Evolutionary conservation across 164 flowering plant species (phyloP).

Genomic region (Brasenia schreberi): DNA sequence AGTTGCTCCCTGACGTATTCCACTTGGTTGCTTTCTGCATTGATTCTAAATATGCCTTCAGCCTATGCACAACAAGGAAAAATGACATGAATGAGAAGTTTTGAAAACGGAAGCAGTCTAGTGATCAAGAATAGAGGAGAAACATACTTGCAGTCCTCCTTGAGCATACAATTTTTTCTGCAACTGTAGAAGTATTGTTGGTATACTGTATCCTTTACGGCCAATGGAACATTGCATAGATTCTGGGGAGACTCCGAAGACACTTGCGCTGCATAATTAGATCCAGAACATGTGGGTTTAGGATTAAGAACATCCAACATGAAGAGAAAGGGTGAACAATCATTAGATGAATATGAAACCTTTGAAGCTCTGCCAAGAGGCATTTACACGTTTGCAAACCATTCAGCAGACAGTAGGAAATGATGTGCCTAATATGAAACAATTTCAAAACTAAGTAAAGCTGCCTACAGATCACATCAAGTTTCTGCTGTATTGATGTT

Average conservation of each 20-base stretch:
- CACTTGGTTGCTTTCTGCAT: conserved; percentile 59
- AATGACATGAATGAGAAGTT: not conserved
- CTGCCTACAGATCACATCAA: no score
- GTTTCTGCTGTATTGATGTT: no score
- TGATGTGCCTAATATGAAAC: no score
- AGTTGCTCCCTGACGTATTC: conserved; percentile 52
- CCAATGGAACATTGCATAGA: conserved; percentile 76
- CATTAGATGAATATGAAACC: no score
- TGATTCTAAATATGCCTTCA: conserved; percentile 58
- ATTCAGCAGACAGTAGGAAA: no score
- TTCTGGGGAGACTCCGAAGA: conserved; percentile 75
- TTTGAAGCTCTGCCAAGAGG: no score
- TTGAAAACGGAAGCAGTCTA: not conserved
- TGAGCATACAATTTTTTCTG: conserved; percentile 42
- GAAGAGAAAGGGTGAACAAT: not conserved
- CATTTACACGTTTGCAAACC: no score
- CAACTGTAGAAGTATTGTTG: conserved; percentile 61
- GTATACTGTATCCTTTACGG: conserved; percentile 63
- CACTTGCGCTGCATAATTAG: conserved; percentile 34
- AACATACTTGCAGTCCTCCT: conserved; percentile 48
- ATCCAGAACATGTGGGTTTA: not conserved
- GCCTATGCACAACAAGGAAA: conserved; percentile 25
- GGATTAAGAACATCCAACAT: not conserved
- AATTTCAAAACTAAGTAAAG: no score
- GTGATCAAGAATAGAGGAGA: not conserved